phyloP scores from a whole-genome alignment of 345 rosid genomes.

The Eutrema japonicum region DNA sequence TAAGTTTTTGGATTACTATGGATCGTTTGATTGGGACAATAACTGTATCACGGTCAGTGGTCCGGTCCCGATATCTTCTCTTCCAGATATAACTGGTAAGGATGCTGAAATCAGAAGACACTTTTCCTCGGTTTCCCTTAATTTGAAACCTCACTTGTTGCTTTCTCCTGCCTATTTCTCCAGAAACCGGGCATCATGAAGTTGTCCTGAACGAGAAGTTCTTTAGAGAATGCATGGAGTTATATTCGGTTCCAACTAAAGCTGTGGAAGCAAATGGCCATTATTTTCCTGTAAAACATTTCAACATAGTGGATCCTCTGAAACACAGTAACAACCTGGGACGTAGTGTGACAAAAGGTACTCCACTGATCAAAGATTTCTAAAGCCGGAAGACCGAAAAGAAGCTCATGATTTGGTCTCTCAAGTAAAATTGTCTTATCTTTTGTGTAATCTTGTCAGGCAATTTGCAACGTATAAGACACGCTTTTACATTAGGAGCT shows the following conservation, averaged over 20 bases:
- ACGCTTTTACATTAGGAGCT: slow-evolving; percentile 67
- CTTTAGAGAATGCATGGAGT: slow-evolving; percentile 52
- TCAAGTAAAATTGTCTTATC: neutral
- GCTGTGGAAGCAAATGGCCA: slow-evolving; percentile 38
- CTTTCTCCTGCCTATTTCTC: neutral
- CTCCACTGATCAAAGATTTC: slow-evolving; percentile 17
- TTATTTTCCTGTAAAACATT: slow-evolving; percentile 59
- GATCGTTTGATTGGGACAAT: slow-evolving; percentile 77
- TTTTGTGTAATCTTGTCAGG: slow-evolving; percentile 50
- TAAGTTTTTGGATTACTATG: slow-evolving; percentile 73
- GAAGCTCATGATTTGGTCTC: slow-evolving; percentile 8
- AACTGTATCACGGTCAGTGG: slow-evolving; percentile 65
- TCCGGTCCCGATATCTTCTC: slow-evolving; percentile 59
- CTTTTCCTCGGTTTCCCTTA: neutral
- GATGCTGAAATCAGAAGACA: neutral
- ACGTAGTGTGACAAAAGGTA: slow-evolving; percentile 89
- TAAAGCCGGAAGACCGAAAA: slow-evolving; percentile 1
- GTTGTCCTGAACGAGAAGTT: slow-evolving; percentile 59
- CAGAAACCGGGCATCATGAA: slow-evolving; percentile 39
- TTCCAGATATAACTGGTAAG: slow-evolving; percentile 63
- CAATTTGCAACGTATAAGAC: slow-evolving; percentile 63
- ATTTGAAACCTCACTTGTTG: neutral
- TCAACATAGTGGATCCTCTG: slow-evolving; percentile 85
- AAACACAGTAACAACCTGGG: slow-evolving; percentile 84
- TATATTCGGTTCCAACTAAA: slow-evolving; percentile 49